Base-by-base conservation (phyloP, 2,329 filamentous ascomycete genomes). In the Eutypella sp. region DNA sequence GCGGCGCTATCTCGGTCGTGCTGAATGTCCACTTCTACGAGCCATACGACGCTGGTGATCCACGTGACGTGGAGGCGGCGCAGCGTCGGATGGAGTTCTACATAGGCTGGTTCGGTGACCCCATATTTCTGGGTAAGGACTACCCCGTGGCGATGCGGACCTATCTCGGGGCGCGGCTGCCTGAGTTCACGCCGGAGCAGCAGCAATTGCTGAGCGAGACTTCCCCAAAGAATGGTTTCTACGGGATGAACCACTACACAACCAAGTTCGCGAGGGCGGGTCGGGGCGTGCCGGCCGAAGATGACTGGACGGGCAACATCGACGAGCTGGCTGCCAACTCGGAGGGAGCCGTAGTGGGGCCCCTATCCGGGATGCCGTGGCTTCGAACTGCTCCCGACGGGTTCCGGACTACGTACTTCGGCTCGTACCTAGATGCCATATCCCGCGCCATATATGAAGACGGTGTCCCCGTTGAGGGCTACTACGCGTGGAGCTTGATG, bases 31-130 rank as follows among this genome's bases (percentile, higher is more conserved):
- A 69, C 20, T 69, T 56, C 48, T 68, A 63, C 38, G 64, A 67
- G 44, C 66, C 67, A 0, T 69, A 60, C 55, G 64, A 69, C 23
- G 41, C 40, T 10, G 47, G 38, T 2, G 56, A 61, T 11, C 41
- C 47, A 0, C 27, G 34, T 5, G 64, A 68, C 22, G 44, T 46
- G 1, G 61, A 63, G 4, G 67, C 67, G 1, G 61, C 60, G 2
- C 57, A 66, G 48, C 47, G 65, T 1, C 47, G 63, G 0, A 65
- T 69, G 63, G 48, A 67, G 13, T 69, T 69, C 19, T 60, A 66
- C 41, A 65, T 69, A 4, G 66, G 63, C 5, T 69, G 67, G 67
- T 69, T 67, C 44, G 66, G 64, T 1, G 60, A 68, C 39, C 66
- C 66, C 9, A 63, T 69, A 6, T 69, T 67, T 42, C 46, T 55